These are phyloP conservation scores for Aspergillus nomiae DNA, from an alignment of 2,329 filamentous ascomycete genomes.

Conservation along the genomic window DNA sequence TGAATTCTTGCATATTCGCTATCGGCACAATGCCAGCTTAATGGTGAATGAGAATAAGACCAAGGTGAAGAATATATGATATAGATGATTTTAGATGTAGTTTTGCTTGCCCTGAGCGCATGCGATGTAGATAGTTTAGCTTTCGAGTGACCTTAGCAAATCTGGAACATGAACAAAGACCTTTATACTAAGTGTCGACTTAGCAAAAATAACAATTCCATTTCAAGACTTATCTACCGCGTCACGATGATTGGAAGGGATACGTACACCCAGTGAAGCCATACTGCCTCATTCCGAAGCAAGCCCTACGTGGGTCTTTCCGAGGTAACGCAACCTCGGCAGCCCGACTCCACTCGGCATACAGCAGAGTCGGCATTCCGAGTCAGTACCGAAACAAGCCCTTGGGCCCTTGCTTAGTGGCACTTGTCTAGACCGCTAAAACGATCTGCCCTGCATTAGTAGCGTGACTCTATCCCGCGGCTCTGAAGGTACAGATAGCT, in stretches of 20 bases:
- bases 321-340: background rate
- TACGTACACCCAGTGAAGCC: background rate
- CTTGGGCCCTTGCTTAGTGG: background rate
- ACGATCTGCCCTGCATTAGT: background rate
- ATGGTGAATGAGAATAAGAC: too few relatives aligned
- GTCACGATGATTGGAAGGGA: background rate
- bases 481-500: background rate
- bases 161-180: background rate
- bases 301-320: background rate
- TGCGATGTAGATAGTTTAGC: background rate
- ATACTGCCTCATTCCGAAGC: background rate
- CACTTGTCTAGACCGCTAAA: background rate
- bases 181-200: background rate
- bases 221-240: background rate
- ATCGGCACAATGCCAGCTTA: background rate
- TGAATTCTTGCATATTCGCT: conserved; percentile 22
- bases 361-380: background rate
- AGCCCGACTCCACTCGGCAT: background rate
- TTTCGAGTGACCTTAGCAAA: background rate
- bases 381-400: background rate
- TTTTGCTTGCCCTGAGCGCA: too few relatives aligned
- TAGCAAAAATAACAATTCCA: background rate
- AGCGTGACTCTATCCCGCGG: background rate
- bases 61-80: background rate
- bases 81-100: background rate